A percentile compares a stretch with the other conserved stretches of the same genome.
These are phyloP conservation scores for Microcera coccophila DNA, from an alignment of 2,329 filamentous ascomycete species.

Conservation along the genomic window DNA sequence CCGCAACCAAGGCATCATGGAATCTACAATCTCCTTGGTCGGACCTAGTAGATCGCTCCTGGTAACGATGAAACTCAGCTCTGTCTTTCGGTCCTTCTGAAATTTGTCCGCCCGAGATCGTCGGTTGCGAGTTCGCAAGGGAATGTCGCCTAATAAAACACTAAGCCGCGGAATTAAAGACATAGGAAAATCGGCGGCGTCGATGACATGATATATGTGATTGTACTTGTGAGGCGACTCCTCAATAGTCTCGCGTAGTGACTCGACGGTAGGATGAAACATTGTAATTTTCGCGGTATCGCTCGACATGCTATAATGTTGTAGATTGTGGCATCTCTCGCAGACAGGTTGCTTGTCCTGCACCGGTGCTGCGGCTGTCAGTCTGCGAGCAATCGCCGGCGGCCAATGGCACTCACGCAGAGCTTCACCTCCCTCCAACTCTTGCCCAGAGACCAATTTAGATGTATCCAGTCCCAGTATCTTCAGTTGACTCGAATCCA, in stretches of 20 bases:
- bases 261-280: constrained; percentile 73
- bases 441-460: constrained; percentile 32
- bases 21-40: constrained; percentile 77
- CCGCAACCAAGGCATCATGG: constrained; percentile 78
- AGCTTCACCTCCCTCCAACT: constrained; percentile 16
- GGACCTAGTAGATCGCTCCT: constrained; percentile 82
- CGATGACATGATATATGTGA: constrained; percentile 90
- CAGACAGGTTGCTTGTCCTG: constrained; percentile 59
- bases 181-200: constrained; percentile 95
- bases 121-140: constrained; percentile 75
- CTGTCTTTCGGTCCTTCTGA: constrained; percentile 63
- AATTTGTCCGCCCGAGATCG: constrained; percentile 66
- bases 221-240: constrained; percentile 89
- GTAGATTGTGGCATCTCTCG: constrained; percentile 78
- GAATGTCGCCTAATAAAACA: constrained; percentile 64
- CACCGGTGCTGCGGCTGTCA: constrained; percentile 15
- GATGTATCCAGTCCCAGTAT: constrained; percentile 45
- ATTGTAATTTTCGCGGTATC: constrained; percentile 53
- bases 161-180: constrained; percentile 78
- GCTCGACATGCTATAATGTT: constrained; percentile 66
- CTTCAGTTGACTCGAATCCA: constrained; percentile 41
- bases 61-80: constrained; percentile 88
- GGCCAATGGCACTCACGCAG: constrained; percentile 13
- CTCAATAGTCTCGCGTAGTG: constrained; percentile 76
- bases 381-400: neutral